Conservation (phyloP, 495 filamentous ascomycete genomes). For the Aspergillus cavernicola region DNA sequence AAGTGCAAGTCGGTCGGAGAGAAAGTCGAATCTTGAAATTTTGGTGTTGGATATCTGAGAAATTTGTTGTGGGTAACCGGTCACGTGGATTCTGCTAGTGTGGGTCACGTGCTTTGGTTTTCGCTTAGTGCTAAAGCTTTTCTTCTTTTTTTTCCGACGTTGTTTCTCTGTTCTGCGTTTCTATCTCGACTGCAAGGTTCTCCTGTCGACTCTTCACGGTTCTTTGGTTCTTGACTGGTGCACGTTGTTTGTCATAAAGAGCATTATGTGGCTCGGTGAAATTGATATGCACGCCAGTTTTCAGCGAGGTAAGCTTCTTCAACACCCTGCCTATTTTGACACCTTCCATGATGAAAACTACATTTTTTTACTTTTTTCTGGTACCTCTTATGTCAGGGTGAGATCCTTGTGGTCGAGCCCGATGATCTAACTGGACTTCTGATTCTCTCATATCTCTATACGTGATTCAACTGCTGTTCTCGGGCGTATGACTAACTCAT, state of each 20-base stretch:
- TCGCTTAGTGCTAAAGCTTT: conserved; percentile 19
- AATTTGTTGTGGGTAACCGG: conserved; percentile 20
- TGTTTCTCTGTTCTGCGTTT: not conserved
- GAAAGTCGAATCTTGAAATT: conserved; percentile 11
- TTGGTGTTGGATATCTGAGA: conserved; percentile 5
- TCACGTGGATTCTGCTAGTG: conserved; percentile 16
- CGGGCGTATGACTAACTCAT: conserved; percentile 11
- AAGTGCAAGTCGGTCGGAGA: conserved; percentile 23
- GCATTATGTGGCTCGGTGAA: not conserved
- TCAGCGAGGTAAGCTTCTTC: conserved; percentile 5
- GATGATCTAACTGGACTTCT: conserved; percentile 64
- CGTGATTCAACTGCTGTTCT: conserved; percentile 6
- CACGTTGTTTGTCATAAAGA: not conserved
- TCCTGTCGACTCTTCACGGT: not conserved
- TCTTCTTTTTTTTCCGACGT: not conserved
- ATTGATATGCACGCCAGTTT: not conserved
- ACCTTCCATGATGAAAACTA: conserved; percentile 46
- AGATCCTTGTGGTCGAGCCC: conserved; percentile 41
- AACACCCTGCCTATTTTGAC: not conserved
- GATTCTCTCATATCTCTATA: conserved; percentile 28
- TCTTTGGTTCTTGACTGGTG: conserved; percentile 2
- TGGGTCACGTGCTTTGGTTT: conserved; percentile 12
- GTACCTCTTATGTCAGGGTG: conserved; percentile 62
- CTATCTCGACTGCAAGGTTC: not conserved
- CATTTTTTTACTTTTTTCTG: conserved; percentile 51